phyloP scores from a whole-genome alignment of 2,329 filamentous ascomycete genomes.

The Fusarium sp. region DNA sequence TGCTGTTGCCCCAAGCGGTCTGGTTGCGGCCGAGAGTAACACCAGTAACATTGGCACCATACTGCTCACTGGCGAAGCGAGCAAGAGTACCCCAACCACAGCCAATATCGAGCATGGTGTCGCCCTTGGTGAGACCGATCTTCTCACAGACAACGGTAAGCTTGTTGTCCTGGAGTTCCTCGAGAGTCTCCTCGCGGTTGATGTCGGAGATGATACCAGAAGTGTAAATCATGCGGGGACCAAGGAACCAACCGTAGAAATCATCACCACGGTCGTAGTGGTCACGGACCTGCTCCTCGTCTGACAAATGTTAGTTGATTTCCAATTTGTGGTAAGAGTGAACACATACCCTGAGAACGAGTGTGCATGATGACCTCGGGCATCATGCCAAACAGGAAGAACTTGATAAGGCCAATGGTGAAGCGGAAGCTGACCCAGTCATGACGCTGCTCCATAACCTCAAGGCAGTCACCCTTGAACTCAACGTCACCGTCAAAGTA shows the following conservation, averaged over 20 bases:
- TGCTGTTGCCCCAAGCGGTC: slow-evolving; percentile 95
- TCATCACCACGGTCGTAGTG: slow-evolving; percentile 99
- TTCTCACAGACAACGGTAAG: slow-evolving; percentile 95
- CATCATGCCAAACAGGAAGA: slow-evolving; percentile 87
- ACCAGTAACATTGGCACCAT: slow-evolving; percentile 86
- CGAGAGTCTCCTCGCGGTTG: slow-evolving; percentile 87
- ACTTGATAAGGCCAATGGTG: slow-evolving; percentile 85
- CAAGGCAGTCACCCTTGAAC: slow-evolving; percentile 92
- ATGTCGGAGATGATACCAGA: slow-evolving; percentile 92
- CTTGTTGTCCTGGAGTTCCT: slow-evolving; percentile 98
- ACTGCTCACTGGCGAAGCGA: slow-evolving; percentile 92
- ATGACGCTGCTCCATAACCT: slow-evolving; percentile 91
- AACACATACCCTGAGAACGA: slow-evolving; percentile 74
- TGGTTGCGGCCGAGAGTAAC: slow-evolving; percentile 96
- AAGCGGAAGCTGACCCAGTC: slow-evolving; percentile 98
- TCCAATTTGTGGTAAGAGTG: neutral
- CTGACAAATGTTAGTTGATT: slow-evolving; percentile 37
- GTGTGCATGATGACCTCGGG: slow-evolving; percentile 94
- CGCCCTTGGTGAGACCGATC: slow-evolving; percentile 83
- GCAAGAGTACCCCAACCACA: slow-evolving; percentile 98
- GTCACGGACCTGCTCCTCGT: slow-evolving; percentile 97
- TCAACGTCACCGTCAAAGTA: slow-evolving; percentile 96
- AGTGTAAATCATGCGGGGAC: slow-evolving; percentile 98
- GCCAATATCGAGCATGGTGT: slow-evolving; percentile 91
- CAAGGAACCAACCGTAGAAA: slow-evolving; percentile 98